Conservation (phyloP, 306 rosid genomes). For the Elaeagnus macrophylla region DNA sequence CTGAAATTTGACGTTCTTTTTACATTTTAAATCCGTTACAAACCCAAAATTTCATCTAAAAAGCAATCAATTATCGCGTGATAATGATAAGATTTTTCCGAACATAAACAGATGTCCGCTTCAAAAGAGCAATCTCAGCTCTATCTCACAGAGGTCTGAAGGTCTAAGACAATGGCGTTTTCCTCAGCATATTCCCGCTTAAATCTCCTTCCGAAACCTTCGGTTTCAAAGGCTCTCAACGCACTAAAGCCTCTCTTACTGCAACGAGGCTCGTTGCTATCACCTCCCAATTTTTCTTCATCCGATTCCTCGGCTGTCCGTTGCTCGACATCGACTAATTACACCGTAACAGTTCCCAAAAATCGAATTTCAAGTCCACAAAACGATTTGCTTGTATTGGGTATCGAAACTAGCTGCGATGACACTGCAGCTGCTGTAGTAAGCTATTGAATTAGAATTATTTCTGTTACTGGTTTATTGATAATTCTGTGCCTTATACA, state of each 20-base stretch:
- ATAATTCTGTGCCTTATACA: background rate
- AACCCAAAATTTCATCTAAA: no score
- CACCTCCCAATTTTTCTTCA: constrained; percentile 10
- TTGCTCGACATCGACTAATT: constrained; percentile 10
- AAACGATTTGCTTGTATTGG: constrained; percentile 50
- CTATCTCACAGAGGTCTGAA: background rate
- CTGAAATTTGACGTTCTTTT: no score
- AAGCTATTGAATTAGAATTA: constrained; percentile 14
- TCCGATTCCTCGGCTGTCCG: constrained; percentile 5
- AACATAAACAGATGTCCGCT: no score
- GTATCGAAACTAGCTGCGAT: constrained; percentile 96
- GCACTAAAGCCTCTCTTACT: constrained; percentile 22
- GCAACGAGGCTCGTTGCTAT: constrained; percentile 12
- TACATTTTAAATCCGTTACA: no score
- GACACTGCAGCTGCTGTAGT: constrained; percentile 95
- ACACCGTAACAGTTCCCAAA: constrained; percentile 4
- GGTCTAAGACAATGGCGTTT: constrained; percentile 28
- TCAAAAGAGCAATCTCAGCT: background rate
- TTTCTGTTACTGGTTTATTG: constrained; percentile 1
- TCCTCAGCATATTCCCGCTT: constrained; percentile 57
- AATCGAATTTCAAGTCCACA: constrained; percentile 20
- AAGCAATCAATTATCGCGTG: no score
- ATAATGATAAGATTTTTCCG: no score
- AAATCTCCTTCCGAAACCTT: constrained; percentile 50
- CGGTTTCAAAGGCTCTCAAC: constrained; percentile 20